phyloP scores from a whole-genome alignment of 371 early-diverging fungal species.

The Furculomyces boomerangus region DNA sequence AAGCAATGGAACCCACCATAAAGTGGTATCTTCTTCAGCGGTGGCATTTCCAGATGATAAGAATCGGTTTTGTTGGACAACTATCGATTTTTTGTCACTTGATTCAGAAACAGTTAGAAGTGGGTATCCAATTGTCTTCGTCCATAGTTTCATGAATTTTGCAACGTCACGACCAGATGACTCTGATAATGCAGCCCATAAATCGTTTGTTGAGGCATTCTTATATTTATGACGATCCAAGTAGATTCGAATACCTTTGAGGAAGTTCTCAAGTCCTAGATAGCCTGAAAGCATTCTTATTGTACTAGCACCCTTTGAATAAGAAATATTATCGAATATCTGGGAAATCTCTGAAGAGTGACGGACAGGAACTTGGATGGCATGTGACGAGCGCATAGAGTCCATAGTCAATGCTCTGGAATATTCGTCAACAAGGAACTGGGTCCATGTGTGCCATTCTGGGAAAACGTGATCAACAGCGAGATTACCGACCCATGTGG shows the following conservation, averaged over 20 bases:
- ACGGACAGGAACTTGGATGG: slow-evolving; percentile 75
- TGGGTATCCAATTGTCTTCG: slow-evolving; percentile 68
- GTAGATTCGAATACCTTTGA: slow-evolving; percentile 63
- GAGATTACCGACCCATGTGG: slow-evolving; percentile 74
- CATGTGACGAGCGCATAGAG: slow-evolving; percentile 68
- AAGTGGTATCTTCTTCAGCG: slow-evolving; percentile 38
- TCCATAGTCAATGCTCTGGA: slow-evolving; percentile 58
- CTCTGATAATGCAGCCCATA: slow-evolving; percentile 62
- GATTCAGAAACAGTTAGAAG: slow-evolving; percentile 39
- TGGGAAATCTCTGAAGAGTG: slow-evolving; percentile 58
- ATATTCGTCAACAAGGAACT: slow-evolving; percentile 48
- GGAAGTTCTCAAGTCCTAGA: slow-evolving; percentile 50
- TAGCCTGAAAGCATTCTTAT: slow-evolving; percentile 80
- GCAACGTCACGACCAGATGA: slow-evolving; percentile 52
- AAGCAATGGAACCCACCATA: slow-evolving; percentile 61
- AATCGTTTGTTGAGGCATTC: slow-evolving; percentile 69
- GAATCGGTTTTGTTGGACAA: slow-evolving; percentile 50
- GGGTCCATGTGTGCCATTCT: slow-evolving; percentile 53
- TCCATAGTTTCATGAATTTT: slow-evolving; percentile 77
- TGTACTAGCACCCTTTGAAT: slow-evolving; percentile 84
- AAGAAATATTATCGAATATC: slow-evolving; percentile 69
- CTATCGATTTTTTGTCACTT: slow-evolving; percentile 5
- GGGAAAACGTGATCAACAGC: slow-evolving; percentile 65
- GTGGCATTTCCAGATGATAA: slow-evolving; percentile 51
- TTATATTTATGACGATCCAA: slow-evolving; percentile 55